phyloP scores from a whole-genome alignment of 2,329 filamentous ascomycete species.

The Fusarium sp. region DNA sequence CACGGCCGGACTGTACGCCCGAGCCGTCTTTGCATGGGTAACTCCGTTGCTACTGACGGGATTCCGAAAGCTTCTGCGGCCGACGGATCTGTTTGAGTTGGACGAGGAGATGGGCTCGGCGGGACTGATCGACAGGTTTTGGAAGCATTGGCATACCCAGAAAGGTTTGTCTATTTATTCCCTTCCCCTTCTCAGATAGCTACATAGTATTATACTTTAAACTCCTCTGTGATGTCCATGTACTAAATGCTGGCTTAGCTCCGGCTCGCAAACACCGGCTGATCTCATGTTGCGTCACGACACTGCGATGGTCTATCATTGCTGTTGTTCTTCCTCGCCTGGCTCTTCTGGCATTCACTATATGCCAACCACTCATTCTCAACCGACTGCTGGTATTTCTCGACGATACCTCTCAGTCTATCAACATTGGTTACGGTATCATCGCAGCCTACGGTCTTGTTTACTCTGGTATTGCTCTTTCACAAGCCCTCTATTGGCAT shows the following conservation, averaged over 20 bases:
- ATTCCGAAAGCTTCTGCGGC: slow-evolving; percentile 49
- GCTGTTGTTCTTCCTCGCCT: slow-evolving; percentile 48
- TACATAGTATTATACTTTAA: slow-evolving; percentile 13
- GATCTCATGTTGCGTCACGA: slow-evolving; percentile 42
- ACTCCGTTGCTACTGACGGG: slow-evolving; percentile 51
- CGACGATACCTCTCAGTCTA: slow-evolving; percentile 37
- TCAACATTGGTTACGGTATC: slow-evolving; percentile 46
- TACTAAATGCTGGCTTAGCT: slow-evolving; percentile 33
- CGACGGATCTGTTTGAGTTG: slow-evolving; percentile 50
- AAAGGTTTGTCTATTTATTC: slow-evolving; percentile 35
- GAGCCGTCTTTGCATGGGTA: slow-evolving; percentile 53
- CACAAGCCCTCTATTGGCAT: slow-evolving; percentile 48
- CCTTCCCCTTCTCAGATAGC: slow-evolving; percentile 15
- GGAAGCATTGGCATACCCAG: slow-evolving; percentile 44
- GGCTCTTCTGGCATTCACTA: slow-evolving; percentile 49
- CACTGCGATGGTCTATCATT: slow-evolving; percentile 45
- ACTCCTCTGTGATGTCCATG: slow-evolving; percentile 26
- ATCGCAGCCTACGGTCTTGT: slow-evolving; percentile 49
- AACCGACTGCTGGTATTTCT: slow-evolving; percentile 49
- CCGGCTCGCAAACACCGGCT: slow-evolving; percentile 39
- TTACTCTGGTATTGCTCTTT: slow-evolving; percentile 47
- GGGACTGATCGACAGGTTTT: slow-evolving; percentile 45
- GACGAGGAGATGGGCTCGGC: slow-evolving; percentile 48
- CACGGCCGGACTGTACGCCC: slow-evolving; percentile 53
- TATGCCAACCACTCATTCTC: slow-evolving; percentile 52